phyloP scores from a whole-genome alignment of 768 basidiomycete genomes.

The Russula abietina region DNA sequence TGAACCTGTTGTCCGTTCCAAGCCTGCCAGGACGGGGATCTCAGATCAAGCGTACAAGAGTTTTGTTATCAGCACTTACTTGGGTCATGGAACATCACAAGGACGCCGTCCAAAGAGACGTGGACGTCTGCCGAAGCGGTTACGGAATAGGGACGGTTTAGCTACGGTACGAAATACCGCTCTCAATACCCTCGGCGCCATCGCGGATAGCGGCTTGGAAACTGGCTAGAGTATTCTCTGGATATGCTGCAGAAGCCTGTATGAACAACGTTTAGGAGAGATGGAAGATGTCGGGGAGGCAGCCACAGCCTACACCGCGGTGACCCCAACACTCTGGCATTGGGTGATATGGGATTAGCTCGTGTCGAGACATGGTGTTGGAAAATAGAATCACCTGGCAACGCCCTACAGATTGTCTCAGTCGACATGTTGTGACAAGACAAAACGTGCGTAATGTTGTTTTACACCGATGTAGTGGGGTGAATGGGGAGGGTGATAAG shows the following conservation, averaged over 20 bases:
- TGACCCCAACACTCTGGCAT: constrained; percentile 73
- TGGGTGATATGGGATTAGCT: neutral
- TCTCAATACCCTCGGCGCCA: constrained; percentile 96
- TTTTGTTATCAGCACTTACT: constrained; percentile 36
- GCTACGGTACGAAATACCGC: constrained; percentile 59
- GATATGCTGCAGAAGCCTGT: constrained; percentile 79
- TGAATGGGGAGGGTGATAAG: neutral
- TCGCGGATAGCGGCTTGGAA: constrained; percentile 93
- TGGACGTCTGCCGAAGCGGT: constrained; percentile 81
- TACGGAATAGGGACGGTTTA: constrained; percentile 33
- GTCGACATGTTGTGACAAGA: constrained; percentile 1
- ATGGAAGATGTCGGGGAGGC: constrained; percentile 10
- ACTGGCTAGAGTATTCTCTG: constrained; percentile 93
- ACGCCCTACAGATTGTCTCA: constrained; percentile 24
- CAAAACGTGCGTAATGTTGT: neutral
- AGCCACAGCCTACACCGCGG: constrained; percentile 46
- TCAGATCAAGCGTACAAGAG: constrained; percentile 1
- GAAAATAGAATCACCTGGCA: constrained; percentile 16
- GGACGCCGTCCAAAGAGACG: constrained; percentile 78
- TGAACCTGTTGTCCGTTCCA: constrained; percentile 79
- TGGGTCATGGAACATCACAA: constrained; percentile 96
- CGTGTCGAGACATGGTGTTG: neutral
- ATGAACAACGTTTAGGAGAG: constrained; percentile 4
- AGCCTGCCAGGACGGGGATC: constrained; percentile 34
- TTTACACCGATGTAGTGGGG: neutral